Evolutionary conservation across 1,139 yeast species (phyloP).

Genomic region (Kodamaea sp.): DNA sequence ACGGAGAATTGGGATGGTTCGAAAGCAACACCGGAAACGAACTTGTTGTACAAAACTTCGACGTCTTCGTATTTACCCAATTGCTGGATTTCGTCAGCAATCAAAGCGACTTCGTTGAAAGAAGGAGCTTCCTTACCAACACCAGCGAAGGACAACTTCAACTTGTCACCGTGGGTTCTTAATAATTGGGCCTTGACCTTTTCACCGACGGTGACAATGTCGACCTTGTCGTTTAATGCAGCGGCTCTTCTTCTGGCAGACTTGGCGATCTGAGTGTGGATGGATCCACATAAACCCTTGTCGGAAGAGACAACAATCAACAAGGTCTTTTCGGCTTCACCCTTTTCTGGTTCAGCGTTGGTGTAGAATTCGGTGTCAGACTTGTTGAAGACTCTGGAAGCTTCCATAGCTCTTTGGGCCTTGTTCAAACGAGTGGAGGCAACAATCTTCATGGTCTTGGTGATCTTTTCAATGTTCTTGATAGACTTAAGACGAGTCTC

Average conservation of each 20-base stretch:
- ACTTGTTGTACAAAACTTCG: conserved; percentile 85
- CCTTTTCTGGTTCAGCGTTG: conserved; percentile 74
- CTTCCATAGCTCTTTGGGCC: conserved; percentile 94
- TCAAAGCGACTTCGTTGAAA: conserved; percentile 83
- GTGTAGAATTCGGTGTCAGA: conserved; percentile 78
- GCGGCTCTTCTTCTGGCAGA: conserved; percentile 70
- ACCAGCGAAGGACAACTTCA: conserved; percentile 81
- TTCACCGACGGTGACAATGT: conserved; percentile 90
- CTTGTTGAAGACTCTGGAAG: conserved; percentile 82
- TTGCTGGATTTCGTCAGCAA: conserved; percentile 79
- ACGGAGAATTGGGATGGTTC: conserved; percentile 77
- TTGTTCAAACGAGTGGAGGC: conserved; percentile 95
- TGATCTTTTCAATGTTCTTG: conserved; percentile 97
- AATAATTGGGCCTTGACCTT: conserved; percentile 85
- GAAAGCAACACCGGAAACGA: conserved; percentile 83
- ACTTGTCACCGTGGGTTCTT: conserved; percentile 73
- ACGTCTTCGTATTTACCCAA: conserved; percentile 73
- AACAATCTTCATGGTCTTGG: conserved; percentile 99
- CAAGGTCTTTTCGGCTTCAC: conserved; percentile 61
- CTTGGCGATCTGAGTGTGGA: conserved; percentile 92
- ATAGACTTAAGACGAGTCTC: conserved; percentile 97
- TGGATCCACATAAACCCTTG: conserved; percentile 98
- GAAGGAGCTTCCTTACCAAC: conserved; percentile 97
- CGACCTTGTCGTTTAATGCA: conserved; percentile 66
- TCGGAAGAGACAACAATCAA: conserved; percentile 90